A percentile compares a stretch with the other conserved stretches of the same genome.
Conservation (phyloP, 2,329 filamentous ascomycete species). For the Pseudopithomyces chartarum region DNA sequence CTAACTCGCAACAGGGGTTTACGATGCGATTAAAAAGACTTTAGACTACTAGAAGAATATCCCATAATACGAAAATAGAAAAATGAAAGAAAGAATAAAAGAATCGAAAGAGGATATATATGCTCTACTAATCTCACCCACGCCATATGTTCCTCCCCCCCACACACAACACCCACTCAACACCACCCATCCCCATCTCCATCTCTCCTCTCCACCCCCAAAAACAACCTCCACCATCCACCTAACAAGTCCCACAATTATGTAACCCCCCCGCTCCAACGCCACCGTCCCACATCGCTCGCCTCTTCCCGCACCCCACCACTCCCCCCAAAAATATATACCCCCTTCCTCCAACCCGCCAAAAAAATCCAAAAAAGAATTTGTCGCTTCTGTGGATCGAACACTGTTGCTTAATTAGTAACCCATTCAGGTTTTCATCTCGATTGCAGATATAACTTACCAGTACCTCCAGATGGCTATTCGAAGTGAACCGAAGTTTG, state of each 20-base stretch:
- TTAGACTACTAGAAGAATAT: constrained; percentile 48
- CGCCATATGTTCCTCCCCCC: too few relatives aligned
- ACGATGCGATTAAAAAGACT: constrained; percentile 54
- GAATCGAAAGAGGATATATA: too few relatives aligned
- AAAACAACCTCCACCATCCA: too few relatives aligned
- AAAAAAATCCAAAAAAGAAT: constrained; percentile 36
- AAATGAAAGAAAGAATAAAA: not conserved
- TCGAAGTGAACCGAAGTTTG: constrained; percentile 6
- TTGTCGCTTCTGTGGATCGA: constrained; percentile 9
- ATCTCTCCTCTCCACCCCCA: not conserved
- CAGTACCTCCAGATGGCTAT: constrained; percentile 5
- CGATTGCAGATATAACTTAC: not conserved
- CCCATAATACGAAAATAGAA: not conserved
- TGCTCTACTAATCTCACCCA: too few relatives aligned
- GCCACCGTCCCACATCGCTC: not conserved
- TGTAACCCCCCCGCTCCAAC: not conserved
- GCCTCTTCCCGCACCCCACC: not conserved
- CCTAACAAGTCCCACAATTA: too few relatives aligned
- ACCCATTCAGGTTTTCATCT: too few relatives aligned
- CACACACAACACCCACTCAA: not conserved
- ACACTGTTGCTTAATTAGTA: not conserved
- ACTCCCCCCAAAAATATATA: not conserved
- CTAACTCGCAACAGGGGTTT: constrained; percentile 44
- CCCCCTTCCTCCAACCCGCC: constrained; percentile 8
- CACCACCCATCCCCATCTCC: not conserved